phyloP scores from a whole-genome alignment of 495 filamentous ascomycete genomes.

The Tuber brumale region DNA sequence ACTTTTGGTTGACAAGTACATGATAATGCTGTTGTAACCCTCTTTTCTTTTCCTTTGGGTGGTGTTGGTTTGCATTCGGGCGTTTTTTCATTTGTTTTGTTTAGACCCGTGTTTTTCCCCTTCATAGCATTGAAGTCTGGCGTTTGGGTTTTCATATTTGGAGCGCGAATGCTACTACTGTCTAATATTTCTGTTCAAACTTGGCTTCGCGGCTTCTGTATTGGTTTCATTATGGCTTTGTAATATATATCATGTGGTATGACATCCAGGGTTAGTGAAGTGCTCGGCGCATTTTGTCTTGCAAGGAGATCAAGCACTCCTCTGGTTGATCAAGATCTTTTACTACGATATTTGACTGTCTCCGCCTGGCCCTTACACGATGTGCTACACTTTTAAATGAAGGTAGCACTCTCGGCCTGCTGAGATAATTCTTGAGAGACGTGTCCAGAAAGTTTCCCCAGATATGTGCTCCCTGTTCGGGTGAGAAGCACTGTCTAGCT shows the following conservation, averaged over 20 bases:
- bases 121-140: not conserved
- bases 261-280: not conserved
- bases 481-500: not conserved
- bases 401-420: not conserved
- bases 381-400: not conserved
- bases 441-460: not conserved
- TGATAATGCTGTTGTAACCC: not conserved
- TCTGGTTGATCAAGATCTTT: not conserved
- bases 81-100: not conserved
- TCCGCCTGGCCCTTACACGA: not conserved
- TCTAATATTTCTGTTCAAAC: not conserved
- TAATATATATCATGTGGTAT: not conserved
- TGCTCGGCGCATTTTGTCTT: not conserved
- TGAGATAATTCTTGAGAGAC: not conserved
- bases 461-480: not conserved
- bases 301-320: not conserved
- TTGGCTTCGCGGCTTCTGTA: not conserved
- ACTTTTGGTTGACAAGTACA: constrained; percentile 30
- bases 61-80: not conserved
- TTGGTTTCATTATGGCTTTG: not conserved
- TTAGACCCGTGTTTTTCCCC: not conserved
- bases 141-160: not conserved
- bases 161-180: not conserved
- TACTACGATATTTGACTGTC: not conserved
- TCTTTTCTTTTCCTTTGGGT: not conserved